Evolutionary conservation across 164 flowering plant species (phyloP), one percentile per base, ranked within the genome.

Genomic region (Hamamelis virginiana): DNA sequence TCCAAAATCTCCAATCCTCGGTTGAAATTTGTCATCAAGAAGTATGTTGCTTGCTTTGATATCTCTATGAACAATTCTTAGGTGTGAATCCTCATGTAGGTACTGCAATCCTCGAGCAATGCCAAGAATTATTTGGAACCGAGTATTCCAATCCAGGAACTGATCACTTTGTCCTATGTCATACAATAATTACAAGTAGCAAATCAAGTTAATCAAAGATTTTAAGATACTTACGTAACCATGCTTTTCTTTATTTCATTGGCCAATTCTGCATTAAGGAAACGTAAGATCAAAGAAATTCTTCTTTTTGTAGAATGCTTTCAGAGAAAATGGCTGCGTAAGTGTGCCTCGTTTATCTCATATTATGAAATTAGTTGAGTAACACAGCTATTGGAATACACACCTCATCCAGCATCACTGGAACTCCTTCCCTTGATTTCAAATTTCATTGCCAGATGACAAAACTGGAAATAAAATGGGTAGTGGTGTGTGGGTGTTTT

Each of bases 21-120:
- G 88, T 55, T 80, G 87, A 60, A 79, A 84, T 64, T 84, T 88
- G 0, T 84, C 82, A 65, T 86, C 92, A 46, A 88, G 85, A 65
- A 88, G 92, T 67, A 88, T 85, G 69, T 88, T 88, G 76, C 89
- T 88, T 19, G 92, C 92, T 76, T 88, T 88, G 72, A 88, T 88
- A 72, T 86, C 92, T 62, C 92, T 80, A 52, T 88, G 92, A 57
- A 88, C 77, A 28, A 88, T 88, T 75, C 92, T 77, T 4, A 79
- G 33, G 72, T 82, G 86, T 45, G 89, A 88, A 77, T 88, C 89
- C 68, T 88, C 92, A 33, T 88, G 92, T 23, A 88, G 78, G 57
- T 86, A 88, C 62, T 88, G 92, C 69, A 88, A 65, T 28, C 92
- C 92, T 64, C 87, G 68, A 55, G 89, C 92, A 62, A 86, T 72